Base-by-base conservation (phyloP, 2,329 filamentous ascomycete species). In the Coniochaeta ligniaria region DNA sequence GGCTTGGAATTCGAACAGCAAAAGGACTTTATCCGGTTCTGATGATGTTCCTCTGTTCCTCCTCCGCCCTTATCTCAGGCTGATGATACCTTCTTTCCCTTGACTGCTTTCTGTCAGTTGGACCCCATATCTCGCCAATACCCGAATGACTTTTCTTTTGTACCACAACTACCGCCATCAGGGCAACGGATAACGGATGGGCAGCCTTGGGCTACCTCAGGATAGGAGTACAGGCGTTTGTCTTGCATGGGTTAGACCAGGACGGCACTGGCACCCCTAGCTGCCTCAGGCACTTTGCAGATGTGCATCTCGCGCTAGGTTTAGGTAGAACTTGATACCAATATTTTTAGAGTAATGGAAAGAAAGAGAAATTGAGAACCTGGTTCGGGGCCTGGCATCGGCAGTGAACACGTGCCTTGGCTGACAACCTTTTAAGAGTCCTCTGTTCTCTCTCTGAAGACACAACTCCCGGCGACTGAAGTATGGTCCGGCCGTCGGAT, bases 1-100 rank as follows among this genome's bases (percentile, higher is more conserved):
- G 80, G 83, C 64, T 73, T 78, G 60, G 83, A 84, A 64, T 82
- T 86, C 70, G 76, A 80, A 61, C 77, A 81, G 66, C 78, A 83
- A 67, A 80, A 81, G 71, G 85, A 88, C 70, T 89, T 81, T 68
- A 83, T 89, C 71, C 73, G 76, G 58, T 73, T 82, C 61, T 75
- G 70, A 73, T 74, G 63, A 65, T 64, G 60, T 12, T 52, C 26
- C 24, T 65, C 66, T 68, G 38, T 41, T 41, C 35, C 16, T 41
- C 38, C 38, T n/a, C 9, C 17, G 38, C 11, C 38, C 17, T 41
- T 16, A 11, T 65, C 9, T 5, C 28, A 31, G 28, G 69, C 64
- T 36, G 54, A 63, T 36, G 54, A 63, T 26, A 61, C 67, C 64
- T 62, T 64, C 57, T 60, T 58, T 60, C 3, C 22, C 33, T 31